These are phyloP conservation scores for Nothophytophthora sp. DNA, from an alignment of 352 stramenopile species.

Conservation along the genomic window DNA sequence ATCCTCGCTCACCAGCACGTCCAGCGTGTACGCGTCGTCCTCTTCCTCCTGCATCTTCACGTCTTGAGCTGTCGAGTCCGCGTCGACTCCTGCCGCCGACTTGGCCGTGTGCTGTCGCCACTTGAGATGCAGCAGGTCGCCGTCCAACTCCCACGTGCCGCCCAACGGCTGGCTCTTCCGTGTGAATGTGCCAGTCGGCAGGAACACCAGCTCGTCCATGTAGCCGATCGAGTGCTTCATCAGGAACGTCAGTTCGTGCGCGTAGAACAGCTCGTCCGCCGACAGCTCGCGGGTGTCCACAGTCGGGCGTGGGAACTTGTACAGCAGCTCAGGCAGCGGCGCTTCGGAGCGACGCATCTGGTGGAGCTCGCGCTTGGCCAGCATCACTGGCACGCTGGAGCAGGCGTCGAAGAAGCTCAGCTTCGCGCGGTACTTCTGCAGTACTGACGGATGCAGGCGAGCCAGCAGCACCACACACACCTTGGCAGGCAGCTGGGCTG, in stretches of 20 bases:
- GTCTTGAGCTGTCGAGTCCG: constrained; percentile 17
- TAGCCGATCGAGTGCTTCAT: constrained; percentile 75
- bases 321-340: constrained; percentile 65
- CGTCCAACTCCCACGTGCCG: constrained; percentile 78
- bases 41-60: constrained; percentile 32
- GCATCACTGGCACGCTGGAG: constrained; percentile 63
- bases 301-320: constrained; percentile 63
- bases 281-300: constrained; percentile 62
- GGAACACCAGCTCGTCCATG: constrained; percentile 75
- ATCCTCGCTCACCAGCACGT: constrained; percentile 80
- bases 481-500: constrained; percentile 51
- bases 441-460: constrained; percentile 67
- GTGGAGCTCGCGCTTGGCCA: constrained; percentile 50
- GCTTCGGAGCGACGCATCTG: constrained; percentile 55
- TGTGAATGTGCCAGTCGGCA: constrained; percentile 57
- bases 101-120: constrained; percentile 47
- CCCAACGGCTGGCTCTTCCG: constrained; percentile 68
- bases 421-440: constrained; percentile 68
- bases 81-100: constrained; percentile 5
- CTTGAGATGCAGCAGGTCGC: constrained; percentile 81
- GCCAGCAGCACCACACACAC: constrained; percentile 73
- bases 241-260: constrained; percentile 80
- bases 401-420: constrained; percentile 76
- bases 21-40: constrained; percentile 60
- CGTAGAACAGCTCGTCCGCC: constrained; percentile 70